These are phyloP conservation scores for Nakazawaea ishiwadae DNA, from an alignment of 805 yeast species.

Conservation along the genomic window DNA sequence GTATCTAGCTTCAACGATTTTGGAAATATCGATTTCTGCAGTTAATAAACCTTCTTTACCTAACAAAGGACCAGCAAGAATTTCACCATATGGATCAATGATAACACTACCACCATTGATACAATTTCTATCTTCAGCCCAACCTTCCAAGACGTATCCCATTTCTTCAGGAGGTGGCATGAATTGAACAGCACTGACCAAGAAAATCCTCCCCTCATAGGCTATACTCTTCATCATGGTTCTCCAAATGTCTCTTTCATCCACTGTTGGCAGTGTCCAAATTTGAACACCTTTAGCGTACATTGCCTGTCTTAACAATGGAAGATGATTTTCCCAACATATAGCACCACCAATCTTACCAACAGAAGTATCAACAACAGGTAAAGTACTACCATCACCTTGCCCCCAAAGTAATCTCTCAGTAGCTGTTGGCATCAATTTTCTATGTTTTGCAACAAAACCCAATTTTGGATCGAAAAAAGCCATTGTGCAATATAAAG, in stretches of 20 bases:
- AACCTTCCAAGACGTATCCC: slow-evolving; percentile 22
- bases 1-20: slow-evolving; percentile 32
- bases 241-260: slow-evolving; percentile 39
- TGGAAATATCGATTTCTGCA: slow-evolving; percentile 35
- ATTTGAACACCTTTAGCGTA: slow-evolving; percentile 38
- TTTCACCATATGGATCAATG: slow-evolving; percentile 37
- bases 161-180: slow-evolving; percentile 25
- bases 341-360: slow-evolving; percentile 41
- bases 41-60: slow-evolving; percentile 35
- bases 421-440: slow-evolving; percentile 38
- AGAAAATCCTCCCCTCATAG: slow-evolving; percentile 35
- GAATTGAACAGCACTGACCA: slow-evolving; percentile 36
- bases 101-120: slow-evolving; percentile 38
- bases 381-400: slow-evolving; percentile 42
- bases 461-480: slow-evolving; percentile 35
- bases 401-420: slow-evolving; percentile 42
- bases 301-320: slow-evolving; percentile 34
- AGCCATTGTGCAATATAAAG: slow-evolving; percentile 36
- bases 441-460: slow-evolving; percentile 37
- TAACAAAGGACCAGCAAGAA: slow-evolving; percentile 36
- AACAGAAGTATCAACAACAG: slow-evolving; percentile 29
- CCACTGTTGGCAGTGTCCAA: slow-evolving; percentile 42
- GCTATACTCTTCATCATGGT: slow-evolving; percentile 37
- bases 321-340: slow-evolving; percentile 44
- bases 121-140: slow-evolving; percentile 26